Conservation (phyloP, 345 rosid genomes). For the Citrus medica region DNA sequence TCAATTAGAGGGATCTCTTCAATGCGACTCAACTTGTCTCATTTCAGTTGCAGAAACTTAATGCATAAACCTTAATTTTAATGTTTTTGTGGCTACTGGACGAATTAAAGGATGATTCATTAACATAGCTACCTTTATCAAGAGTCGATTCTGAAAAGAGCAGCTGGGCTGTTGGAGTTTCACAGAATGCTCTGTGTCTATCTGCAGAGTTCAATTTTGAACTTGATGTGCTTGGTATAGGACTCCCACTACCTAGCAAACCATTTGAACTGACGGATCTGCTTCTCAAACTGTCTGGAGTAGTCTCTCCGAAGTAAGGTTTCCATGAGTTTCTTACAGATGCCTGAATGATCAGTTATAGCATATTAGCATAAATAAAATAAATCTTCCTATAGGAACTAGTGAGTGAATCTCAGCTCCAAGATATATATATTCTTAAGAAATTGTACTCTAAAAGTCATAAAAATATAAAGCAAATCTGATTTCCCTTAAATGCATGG, state of each 20-base stretch:
- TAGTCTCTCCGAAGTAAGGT: conserved; percentile 34
- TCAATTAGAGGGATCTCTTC: neutral
- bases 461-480: neutral
- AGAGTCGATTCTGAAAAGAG: conserved; percentile 51
- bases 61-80: neutral
- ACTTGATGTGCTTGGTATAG: conserved; percentile 27
- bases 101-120: conserved; percentile 15
- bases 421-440: neutral
- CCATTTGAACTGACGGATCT: conserved; percentile 56
- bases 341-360: conserved; percentile 32
- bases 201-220: conserved; percentile 31
- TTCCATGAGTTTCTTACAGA: conserved; percentile 45
- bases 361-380: neutral
- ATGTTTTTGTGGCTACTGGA: neutral
- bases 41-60: neutral
- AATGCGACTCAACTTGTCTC: neutral
- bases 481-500: neutral
- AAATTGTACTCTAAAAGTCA: too few relatives aligned
- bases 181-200: conserved; percentile 28
- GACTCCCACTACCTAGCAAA: conserved; percentile 39
- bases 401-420: neutral
- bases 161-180: conserved; percentile 38
- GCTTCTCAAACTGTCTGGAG: conserved; percentile 52
- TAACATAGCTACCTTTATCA: conserved; percentile 35
- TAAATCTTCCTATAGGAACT: neutral